Evolutionary conservation across 2,329 filamentous ascomycete genomes (phyloP).

Genomic region (Claviceps capensis): DNA sequence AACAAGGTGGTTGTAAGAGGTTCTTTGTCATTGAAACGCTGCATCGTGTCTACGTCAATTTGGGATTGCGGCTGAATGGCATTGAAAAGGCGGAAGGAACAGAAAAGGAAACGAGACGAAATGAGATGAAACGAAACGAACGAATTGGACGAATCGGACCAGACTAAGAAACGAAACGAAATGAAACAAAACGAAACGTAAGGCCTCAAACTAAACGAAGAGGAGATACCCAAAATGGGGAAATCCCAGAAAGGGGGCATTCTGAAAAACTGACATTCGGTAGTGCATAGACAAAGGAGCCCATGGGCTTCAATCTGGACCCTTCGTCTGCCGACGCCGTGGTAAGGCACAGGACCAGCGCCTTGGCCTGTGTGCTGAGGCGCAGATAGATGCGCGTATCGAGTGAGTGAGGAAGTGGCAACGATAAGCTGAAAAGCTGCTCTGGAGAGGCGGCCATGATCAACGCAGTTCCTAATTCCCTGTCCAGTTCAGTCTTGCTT

Average conservation of each 20-base stretch:
- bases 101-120: neutral
- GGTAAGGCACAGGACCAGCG: slow-evolving; percentile 46
- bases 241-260: slow-evolving; percentile 26
- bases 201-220: neutral
- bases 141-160: neutral
- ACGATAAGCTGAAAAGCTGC: slow-evolving; percentile 26
- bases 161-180: neutral
- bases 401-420: slow-evolving; percentile 45
- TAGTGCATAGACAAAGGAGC: slow-evolving; percentile 87
- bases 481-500: neutral
- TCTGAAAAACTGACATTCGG: slow-evolving; percentile 50
- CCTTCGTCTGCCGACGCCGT: slow-evolving; percentile 40
- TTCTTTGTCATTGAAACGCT: slow-evolving; percentile 42
- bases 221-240: neutral
- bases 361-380: slow-evolving; percentile 43
- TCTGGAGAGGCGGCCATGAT: neutral
- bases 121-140: neutral
- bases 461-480: neutral
- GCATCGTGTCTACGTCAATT: slow-evolving; percentile 1
- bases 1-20: slow-evolving; percentile 70
- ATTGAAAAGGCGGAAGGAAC: neutral
- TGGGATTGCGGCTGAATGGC: neutral
- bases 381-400: slow-evolving; percentile 49
- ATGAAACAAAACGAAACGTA: neutral
- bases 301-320: slow-evolving; percentile 45